A percentile compares a stretch with the other conserved stretches of the same genome.
These are phyloP conservation scores for Sclerotinia trifoliorum DNA, from an alignment of 2,329 filamentous ascomycete genomes.

Conservation along the genomic window DNA sequence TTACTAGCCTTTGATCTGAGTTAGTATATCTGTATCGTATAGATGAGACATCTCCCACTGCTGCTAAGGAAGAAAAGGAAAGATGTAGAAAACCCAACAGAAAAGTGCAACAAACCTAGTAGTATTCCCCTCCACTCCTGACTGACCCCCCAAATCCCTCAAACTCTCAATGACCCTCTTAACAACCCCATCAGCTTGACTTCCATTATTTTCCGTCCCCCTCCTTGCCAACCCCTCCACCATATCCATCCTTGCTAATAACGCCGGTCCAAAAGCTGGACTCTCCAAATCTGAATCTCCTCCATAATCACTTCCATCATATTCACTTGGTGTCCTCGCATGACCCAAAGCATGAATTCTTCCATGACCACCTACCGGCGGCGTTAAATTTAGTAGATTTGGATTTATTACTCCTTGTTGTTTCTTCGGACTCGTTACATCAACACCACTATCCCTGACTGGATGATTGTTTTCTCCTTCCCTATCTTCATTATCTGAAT, in stretches of 20 bases:
- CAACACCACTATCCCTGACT: slow-evolving; percentile 40
- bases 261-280: slow-evolving; percentile 63
- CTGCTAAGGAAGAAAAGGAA: neutral
- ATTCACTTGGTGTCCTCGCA: slow-evolving; percentile 55
- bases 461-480: slow-evolving; percentile 38
- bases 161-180: slow-evolving; percentile 67
- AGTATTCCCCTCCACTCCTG: slow-evolving; percentile 68
- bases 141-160: slow-evolving; percentile 70
- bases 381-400: slow-evolving; percentile 31
- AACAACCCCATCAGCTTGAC: slow-evolving; percentile 64
- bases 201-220: slow-evolving; percentile 65
- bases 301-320: slow-evolving; percentile 73
- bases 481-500: slow-evolving; percentile 24
- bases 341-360: slow-evolving; percentile 51
- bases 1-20: slow-evolving; percentile 59
- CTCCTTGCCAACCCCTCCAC: slow-evolving; percentile 68
- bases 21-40: slow-evolving; percentile 21
- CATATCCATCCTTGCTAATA: slow-evolving; percentile 69
- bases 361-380: slow-evolving; percentile 25
- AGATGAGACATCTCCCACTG: neutral
- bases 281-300: slow-evolving; percentile 69
- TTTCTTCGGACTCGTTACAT: slow-evolving; percentile 33
- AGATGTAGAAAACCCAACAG: neutral
- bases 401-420: slow-evolving; percentile 25
- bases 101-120: slow-evolving; percentile 54